Conservation (phyloP, 768 basidiomycete genomes). For the Tulasnella calospora region DNA sequence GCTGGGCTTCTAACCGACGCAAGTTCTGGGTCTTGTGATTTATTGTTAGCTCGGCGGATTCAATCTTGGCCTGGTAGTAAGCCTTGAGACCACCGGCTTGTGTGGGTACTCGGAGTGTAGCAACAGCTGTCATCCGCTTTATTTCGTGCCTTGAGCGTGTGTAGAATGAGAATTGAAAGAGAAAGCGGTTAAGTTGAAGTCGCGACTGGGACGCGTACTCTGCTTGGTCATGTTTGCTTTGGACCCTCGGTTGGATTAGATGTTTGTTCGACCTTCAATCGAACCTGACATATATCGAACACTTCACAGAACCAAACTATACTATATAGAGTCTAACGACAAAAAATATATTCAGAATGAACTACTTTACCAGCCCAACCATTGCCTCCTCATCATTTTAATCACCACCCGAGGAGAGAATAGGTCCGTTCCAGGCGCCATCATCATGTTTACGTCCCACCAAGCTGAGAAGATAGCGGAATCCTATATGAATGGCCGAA, state of each 20-base stretch:
- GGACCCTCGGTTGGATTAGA: neutral
- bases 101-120: conserved; percentile 1
- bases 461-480: neutral
- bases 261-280: too few relatives aligned
- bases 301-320: too few relatives aligned
- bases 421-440: conserved; percentile 9
- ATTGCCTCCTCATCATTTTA: neutral
- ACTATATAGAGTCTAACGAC: too few relatives aligned
- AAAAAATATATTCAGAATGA: too few relatives aligned
- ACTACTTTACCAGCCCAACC: conserved; percentile 2
- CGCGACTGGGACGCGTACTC: neutral
- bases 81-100: conserved; percentile 57
- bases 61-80: conserved; percentile 97
- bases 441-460: neutral
- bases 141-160: neutral
- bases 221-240: neutral
- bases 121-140: neutral
- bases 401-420: conserved; percentile 5
- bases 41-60: conserved; percentile 84
- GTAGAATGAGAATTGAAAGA: neutral
- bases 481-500: neutral
- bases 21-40: conserved; percentile 97
- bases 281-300: too few relatives aligned
- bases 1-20: conserved; percentile 88
- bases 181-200: neutral